Evolutionary conservation across 495 filamentous ascomycete genomes (phyloP), one percentile per base, ranked within the genome.

Genomic region (Penicillium coprophilum): DNA sequence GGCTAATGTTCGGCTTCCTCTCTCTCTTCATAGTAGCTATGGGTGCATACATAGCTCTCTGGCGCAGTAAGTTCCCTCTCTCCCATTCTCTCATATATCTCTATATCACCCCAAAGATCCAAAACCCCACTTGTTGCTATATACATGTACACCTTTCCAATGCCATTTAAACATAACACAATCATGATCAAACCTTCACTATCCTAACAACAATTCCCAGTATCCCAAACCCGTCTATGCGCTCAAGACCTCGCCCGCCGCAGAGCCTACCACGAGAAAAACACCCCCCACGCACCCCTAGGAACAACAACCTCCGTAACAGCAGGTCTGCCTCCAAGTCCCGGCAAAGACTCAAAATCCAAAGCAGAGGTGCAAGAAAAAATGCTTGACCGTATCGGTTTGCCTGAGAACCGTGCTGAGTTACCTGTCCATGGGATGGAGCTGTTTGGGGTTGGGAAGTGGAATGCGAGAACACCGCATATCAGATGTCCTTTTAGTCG

Each of bases 1-100:
- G 76, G 30, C 68, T 77, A 27, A 67, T 77, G 49, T 71, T 77
- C 55, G 77, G 66, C 30, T 77, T 80, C 53, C 57, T 76, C 5
- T 57, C 56, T 28, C 67, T 69, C 1, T 77, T 68, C 55, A 24
- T 74, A 34, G 60, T 75, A 15, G 71, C 71, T 10, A 73, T 77
- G 53, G 71, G 41, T 0, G 56, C 70, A 7, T 80, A 80, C 39
- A 54, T 67, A 4, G 53, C 71, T 19, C 28, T 75, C 39, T 79
- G 77, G 76, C 58, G 63, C 8, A 57, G 74, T 75, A 59, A 40
- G 60, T 60, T 53, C 19, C 24, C 34, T 50, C 23, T 31, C 50
- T 57, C 49, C 44, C 17, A 13, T 21, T 30, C 11, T 17, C 38
- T 32, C 7, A 19, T 45, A 15, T 9, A 20, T 28, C 43, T 27